A percentile compares a stretch with the other conserved stretches of the same genome.
Evolutionary conservation across 345 rosid genomes (phyloP).

Genomic region (Salix arbutifolia): DNA sequence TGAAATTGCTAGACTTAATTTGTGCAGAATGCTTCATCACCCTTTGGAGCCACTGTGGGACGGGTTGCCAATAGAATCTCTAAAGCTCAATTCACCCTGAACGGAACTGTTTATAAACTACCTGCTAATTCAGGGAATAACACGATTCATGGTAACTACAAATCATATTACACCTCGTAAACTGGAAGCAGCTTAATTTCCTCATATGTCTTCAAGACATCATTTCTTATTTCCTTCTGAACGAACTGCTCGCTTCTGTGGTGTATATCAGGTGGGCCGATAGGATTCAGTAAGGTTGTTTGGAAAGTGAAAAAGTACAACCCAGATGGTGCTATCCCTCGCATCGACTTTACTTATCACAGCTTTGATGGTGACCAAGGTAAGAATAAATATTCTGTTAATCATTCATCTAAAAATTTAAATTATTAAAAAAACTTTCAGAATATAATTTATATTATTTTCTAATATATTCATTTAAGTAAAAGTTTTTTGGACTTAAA

Average conservation of each 20-base stretch:
- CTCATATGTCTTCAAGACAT: neutral
- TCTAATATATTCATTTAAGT: no score
- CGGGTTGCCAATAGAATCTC: slow-evolving; percentile 79
- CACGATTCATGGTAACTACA: slow-evolving; percentile 66
- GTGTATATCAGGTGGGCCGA: slow-evolving; percentile 51
- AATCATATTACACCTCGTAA: neutral
- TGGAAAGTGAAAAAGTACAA: slow-evolving; percentile 57
- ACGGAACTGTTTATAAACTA: slow-evolving; percentile 59
- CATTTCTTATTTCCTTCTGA: neutral
- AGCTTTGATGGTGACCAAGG: slow-evolving; percentile 89
- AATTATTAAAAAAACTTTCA: accelerated
- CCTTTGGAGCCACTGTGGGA: slow-evolving; percentile 75
- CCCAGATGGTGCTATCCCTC: slow-evolving; percentile 42
- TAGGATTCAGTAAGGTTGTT: slow-evolving; percentile 69
- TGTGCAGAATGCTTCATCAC: slow-evolving; percentile 54
- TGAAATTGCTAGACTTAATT: neutral
- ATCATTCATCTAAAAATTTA: no score
- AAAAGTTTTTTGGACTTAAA: accelerated
- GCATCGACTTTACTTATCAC: slow-evolving; percentile 52
- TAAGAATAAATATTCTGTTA: neutral
- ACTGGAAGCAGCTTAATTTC: neutral
- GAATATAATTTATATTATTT: no score
- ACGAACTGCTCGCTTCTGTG: neutral
- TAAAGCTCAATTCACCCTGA: slow-evolving; percentile 59
- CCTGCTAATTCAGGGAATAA: slow-evolving; percentile 72